These are phyloP conservation scores for Ustilago bromivora DNA, from an alignment of 1,284 basidiomycete species.

Conservation along the genomic window DNA sequence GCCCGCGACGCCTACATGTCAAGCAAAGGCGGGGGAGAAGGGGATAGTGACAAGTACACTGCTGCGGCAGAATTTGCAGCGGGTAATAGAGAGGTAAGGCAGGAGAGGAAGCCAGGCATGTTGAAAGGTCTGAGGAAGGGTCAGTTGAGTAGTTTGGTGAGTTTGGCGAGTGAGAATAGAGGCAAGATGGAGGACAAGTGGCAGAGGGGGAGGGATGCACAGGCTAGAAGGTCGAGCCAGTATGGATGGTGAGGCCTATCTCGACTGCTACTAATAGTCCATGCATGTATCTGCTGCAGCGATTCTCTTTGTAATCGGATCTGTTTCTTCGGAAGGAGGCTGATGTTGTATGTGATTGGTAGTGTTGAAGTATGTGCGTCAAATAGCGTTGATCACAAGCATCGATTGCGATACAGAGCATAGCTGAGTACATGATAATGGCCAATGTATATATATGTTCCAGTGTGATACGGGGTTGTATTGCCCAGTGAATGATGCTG, in stretches of 20 bases:
- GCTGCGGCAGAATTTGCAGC: constrained; percentile 42
- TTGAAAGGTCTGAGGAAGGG: constrained; percentile 54
- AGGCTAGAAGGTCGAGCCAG: constrained; percentile 27
- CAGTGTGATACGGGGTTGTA: no score
- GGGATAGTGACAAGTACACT: constrained; percentile 40
- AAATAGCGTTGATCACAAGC: no score
- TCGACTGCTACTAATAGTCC: not conserved
- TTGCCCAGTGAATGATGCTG: no score
- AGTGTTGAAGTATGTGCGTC: not conserved
- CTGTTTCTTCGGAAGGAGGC: not conserved
- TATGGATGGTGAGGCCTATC: constrained; percentile 29
- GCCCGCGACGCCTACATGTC: constrained; percentile 41
- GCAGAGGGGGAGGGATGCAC: constrained; percentile 34
- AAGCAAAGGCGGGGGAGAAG: constrained; percentile 4
- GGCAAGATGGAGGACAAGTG: constrained; percentile 60
- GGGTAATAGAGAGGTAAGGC: constrained; percentile 23
- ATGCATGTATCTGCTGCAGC: not conserved
- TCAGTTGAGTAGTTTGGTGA: constrained; percentile 62
- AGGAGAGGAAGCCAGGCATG: constrained; percentile 51
- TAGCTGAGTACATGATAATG: no score
- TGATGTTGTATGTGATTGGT: not conserved
- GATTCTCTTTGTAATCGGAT: constrained; percentile 2
- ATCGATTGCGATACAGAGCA: no score
- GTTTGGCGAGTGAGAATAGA: constrained; percentile 58
- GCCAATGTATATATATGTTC: no score